A percentile compares a stretch with the other conserved stretches of the same genome.
These are phyloP conservation scores for Vigna reflexopilosa DNA, from an alignment of 306 rosid species.

Conservation along the genomic window DNA sequence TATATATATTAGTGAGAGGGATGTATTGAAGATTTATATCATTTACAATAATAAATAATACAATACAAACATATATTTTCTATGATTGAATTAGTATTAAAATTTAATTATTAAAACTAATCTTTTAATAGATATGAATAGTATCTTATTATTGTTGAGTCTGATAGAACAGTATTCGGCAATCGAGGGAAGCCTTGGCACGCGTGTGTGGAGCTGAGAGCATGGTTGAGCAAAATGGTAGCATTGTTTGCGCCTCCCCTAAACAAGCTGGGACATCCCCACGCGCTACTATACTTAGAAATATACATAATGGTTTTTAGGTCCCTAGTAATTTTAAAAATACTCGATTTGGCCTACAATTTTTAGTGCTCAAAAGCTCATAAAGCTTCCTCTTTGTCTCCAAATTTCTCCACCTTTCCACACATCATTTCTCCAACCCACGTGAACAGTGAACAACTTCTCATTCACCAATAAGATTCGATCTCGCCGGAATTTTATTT, in stretches of 20 bases:
- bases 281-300: slow-evolving; percentile 45
- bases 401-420: slow-evolving; percentile 21
- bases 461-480: slow-evolving; percentile 74
- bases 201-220: slow-evolving; percentile 44
- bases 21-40: too few relatives aligned
- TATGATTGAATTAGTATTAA: too few relatives aligned
- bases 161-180: slow-evolving; percentile 33
- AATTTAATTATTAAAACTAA: too few relatives aligned
- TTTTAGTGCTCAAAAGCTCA: slow-evolving; percentile 31
- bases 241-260: slow-evolving; percentile 36
- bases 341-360: slow-evolving; percentile 39
- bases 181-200: slow-evolving; percentile 49
- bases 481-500: slow-evolving; percentile 31
- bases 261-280: slow-evolving; percentile 43
- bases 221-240: slow-evolving; percentile 39
- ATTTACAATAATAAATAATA: too few relatives aligned
- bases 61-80: too few relatives aligned
- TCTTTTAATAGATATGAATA: too few relatives aligned
- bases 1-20: too few relatives aligned
- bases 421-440: slow-evolving; percentile 53
- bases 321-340: not conserved
- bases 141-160: too few relatives aligned
- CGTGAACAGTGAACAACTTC: slow-evolving; percentile 57
- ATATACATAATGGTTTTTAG: slow-evolving; percentile 4
- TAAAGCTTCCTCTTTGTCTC: slow-evolving; percentile 58